phyloP scores from a whole-genome alignment of 371 early-diverging fungal genomes.

The Quaeritorhiza haematococci region DNA sequence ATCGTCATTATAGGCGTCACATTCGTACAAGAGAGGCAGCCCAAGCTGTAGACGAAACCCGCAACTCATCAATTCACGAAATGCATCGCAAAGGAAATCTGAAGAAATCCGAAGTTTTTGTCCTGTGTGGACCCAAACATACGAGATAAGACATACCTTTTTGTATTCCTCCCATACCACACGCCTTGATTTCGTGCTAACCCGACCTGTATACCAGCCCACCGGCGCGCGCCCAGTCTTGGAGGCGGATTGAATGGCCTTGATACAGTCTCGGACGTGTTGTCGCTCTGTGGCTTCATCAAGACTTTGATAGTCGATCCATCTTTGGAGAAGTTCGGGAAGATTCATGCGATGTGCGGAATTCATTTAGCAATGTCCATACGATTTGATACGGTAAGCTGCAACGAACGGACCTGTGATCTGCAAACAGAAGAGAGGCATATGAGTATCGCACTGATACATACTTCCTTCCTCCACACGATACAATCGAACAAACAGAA shows the following conservation, averaged over 20 bases:
- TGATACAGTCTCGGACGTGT: slow-evolving; percentile 24
- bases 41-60: neutral
- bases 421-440: too few relatives aligned
- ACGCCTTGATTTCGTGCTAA: slow-evolving; percentile 19
- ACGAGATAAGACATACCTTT: slow-evolving; percentile 12
- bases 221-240: slow-evolving; percentile 28
- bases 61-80: too few relatives aligned
- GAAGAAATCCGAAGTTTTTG: neutral
- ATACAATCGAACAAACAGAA: too few relatives aligned
- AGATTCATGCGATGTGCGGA: neutral
- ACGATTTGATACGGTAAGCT: too few relatives aligned
- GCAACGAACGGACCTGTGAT: too few relatives aligned
- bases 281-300: slow-evolving; percentile 21
- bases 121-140: neutral
- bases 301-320: slow-evolving; percentile 37
- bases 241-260: slow-evolving; percentile 19
- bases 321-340: slow-evolving; percentile 11
- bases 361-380: too few relatives aligned
- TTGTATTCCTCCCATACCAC: slow-evolving; percentile 36
- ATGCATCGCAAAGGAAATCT: too few relatives aligned
- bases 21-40: slow-evolving; percentile 41
- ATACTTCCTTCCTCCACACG: too few relatives aligned
- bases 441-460: too few relatives aligned
- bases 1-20: slow-evolving; percentile 47
- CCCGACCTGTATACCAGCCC: slow-evolving; percentile 47